Evolutionary conservation across 2,329 filamentous ascomycete genomes (phyloP), one percentile per base, ranked within the genome.

Genomic region (Mycosphaerella arachidis): DNA sequence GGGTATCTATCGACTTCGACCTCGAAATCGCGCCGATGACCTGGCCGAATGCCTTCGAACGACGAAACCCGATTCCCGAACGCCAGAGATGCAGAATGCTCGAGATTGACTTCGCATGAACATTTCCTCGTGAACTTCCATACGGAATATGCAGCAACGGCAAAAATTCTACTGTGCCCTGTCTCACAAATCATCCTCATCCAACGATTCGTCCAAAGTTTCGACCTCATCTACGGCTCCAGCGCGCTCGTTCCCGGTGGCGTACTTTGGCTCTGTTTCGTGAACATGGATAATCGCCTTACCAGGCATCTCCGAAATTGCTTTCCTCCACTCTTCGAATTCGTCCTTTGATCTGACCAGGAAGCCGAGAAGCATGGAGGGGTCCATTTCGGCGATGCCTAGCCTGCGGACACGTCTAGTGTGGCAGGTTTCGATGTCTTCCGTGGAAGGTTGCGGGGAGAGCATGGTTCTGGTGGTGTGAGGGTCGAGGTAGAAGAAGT

Each of bases 341-440:
- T 99, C 94, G 48, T 87, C 82, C 67, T 93, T 87, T 59, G 90
- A 85, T 45, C 82, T 84, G 63, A 99, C 92, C 37, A 99, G 77
- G 70, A 97, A 97, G 4, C 91, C 93, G 65, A 99, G 90, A 46
- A 99, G 78, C 94, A 99, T 99, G 71, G 92, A 97, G 0, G 94
- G 94, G 70, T 99, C 94, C 90, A 99, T 94, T 71, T 97, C 92
- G 60, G 86, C 86, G 53, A 99, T 83, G 67, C 94, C 88, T 31
- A 99, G 81, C 58, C 89, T 84, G 40, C 93, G 86, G 18, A 99
- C 78, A 52, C 93, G 87, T 54, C 90, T 84, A 0, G 92, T 97
- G 73, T 99, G 93, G 70, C 91, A 97, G 0, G 89, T 89, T 57
- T 88, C 84, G 16, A 96, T 73, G 60, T 97, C 92, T 67, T 90